Percentiles rank a stretch among this genome's conserved stretches.
These are phyloP conservation scores for Helicocarpus griseus DNA, from an alignment of 2,329 filamentous ascomycete genomes.

Conservation along the genomic window DNA sequence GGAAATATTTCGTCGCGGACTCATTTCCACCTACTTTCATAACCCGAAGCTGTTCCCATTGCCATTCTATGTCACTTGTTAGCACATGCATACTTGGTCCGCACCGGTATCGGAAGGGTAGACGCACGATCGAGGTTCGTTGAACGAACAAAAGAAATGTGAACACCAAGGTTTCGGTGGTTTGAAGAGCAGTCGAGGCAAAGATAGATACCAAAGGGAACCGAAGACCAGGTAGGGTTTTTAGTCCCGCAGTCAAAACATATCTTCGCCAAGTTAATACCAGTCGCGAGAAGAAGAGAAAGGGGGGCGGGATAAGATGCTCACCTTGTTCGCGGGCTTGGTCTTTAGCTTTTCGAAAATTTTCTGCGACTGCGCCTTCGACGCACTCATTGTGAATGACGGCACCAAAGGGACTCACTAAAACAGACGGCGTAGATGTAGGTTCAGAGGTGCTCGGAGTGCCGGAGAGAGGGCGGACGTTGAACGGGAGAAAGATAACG, in stretches of 20 bases:
- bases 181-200: constrained; percentile 97
- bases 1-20: constrained; percentile 96
- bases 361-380: constrained; percentile 90
- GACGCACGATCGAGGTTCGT: constrained; percentile 94
- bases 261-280: constrained; percentile 49
- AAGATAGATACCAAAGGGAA: constrained; percentile 93
- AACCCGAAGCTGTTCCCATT: constrained; percentile 93
- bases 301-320: constrained; percentile 19
- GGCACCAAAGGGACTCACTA: not conserved
- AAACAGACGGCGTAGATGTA: not conserved
- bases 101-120: constrained; percentile 9
- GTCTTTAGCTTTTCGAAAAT: constrained; percentile 96
- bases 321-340: constrained; percentile 89
- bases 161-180: constrained; percentile 93
- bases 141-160: constrained; percentile 97
- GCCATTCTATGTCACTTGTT: constrained; percentile 60
- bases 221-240: constrained; percentile 97
- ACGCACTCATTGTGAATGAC: constrained; percentile 51
- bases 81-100: constrained; percentile 10
- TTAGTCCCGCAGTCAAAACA: constrained; percentile 98
- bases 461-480: constrained; percentile 12
- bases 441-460: not conserved
- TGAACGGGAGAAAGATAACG: not conserved
- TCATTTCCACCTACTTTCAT: constrained; percentile 99
- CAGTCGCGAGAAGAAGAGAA: constrained; percentile 13